Base-by-base conservation (phyloP, 2,329 filamentous ascomycete genomes). In the Stachybotrys elegans region DNA sequence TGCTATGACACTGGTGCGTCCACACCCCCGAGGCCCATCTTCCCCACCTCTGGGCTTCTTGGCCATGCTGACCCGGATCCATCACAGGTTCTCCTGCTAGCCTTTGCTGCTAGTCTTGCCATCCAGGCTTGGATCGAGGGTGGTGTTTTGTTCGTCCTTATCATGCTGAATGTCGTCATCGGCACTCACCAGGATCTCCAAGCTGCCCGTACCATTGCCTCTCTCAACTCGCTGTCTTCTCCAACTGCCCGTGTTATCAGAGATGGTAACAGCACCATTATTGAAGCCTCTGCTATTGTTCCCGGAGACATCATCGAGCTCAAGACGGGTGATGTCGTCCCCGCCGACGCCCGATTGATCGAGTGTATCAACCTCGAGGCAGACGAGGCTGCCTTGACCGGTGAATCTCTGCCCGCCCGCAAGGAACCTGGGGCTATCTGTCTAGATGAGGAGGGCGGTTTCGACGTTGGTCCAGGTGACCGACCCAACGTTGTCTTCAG, bases 281-380 rank as follows among this genome's bases (percentile, higher is more conserved):
- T 63, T 35, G 51, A 59, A 13, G 63, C 59, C 19, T 58, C 59
- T 4, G 61, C 63, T 5, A 50, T 79, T n/a, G 75, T 80, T 1
- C 71, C 71, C n/a, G 80, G 78, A 19, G 78, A 81, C 48, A 62
- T 81, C 39, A 68, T 72, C 25, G 56, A 65, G 21, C 58, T 71
- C 54, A 71, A 62, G 57, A 73, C 68, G 25, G 78, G 78, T 32
- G 76, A 79, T 51, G 73, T 74, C 17, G 66, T 81, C 13, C 76
- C 78, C 9, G 78, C 78, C 8, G 78, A 81, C 54, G 60, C 80
- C 14, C 67, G 75, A 43, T 52, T 72, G 4, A 51, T 78, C 47
- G 72, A 79, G 44, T 71, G 68, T 22, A 75, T 83, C 63, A 84
- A 85, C 57, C 70, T 81, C 25, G 79, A 80, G 46, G 81, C 77